Base-by-base conservation (phyloP, 441 rosid species). In the Corymbia citriodora region DNA sequence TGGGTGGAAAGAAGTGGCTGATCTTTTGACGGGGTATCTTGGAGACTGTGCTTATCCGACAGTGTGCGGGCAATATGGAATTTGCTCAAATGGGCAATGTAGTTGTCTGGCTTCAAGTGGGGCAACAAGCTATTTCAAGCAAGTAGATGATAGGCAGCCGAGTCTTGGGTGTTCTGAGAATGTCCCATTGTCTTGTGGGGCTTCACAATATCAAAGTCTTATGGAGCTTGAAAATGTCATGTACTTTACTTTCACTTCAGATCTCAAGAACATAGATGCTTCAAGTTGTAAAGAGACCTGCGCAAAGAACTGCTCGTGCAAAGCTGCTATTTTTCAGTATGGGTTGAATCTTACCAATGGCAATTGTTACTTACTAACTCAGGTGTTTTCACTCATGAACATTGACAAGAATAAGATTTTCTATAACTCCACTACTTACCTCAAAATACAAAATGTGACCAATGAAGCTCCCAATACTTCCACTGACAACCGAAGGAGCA, bases 261-360 rank as follows among this genome's bases (percentile, higher is more conserved):
- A 89, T 59, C 23, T 82, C 14, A 1, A 11, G 0, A 50, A 83
- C 17, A 17, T 48, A 27, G 55, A n/a, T 89, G 55, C n/a, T 17
- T 49, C 31, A 36, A 83, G 4, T 19, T 89, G 90, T 61, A 89
- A 29, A 83, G 88, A 89, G 40, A 36, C 55, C 18, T 89, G 88
- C 10, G 2, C 8, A 4, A 59, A 61, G 36, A 79, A 89, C 31
- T 89, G 90, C 49, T 89, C 90, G 0, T 89, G 90, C 88, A 59
- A 45, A 36, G 90, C 82, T 0, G 90, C 81, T 14, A 81, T 89
- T n/a, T 89, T 81, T 7, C 36, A 7, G 1, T 16, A 0, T 86
- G 9, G 21, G 3, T 40, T 0, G 3, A 19, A 59, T 19, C 17
- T 10, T 10, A 45, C 48, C 40, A 8, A 9, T 1, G 19, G 63